Percentiles rank a stretch among this genome's conserved stretches.
These are phyloP conservation scores for Mrakia blollopis DNA, from an alignment of 768 basidiomycete genomes.

Conservation along the genomic window DNA sequence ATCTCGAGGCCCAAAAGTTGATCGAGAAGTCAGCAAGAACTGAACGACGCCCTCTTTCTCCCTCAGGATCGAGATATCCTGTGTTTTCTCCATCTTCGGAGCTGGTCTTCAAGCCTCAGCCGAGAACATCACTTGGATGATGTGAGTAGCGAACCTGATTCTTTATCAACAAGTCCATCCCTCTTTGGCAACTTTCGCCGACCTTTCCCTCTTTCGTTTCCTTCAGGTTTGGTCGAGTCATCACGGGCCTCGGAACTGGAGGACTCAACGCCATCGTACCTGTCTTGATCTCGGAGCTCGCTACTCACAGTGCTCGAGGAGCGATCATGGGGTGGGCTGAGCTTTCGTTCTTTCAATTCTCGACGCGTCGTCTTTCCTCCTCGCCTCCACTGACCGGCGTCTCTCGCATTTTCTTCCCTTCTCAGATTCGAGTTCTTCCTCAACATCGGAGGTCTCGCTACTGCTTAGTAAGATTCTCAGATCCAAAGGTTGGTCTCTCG, in stretches of 20 bases:
- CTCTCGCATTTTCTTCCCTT: not conserved
- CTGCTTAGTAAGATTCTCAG: not conserved
- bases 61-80: slow-evolving; percentile 27
- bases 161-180: no score
- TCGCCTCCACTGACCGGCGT: not conserved
- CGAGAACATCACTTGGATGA: slow-evolving; percentile 34
- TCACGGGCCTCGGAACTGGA: slow-evolving; percentile 36
- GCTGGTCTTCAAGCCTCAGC: slow-evolving; percentile 36
- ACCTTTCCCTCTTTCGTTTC: no score
- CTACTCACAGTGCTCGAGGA: slow-evolving; percentile 36
- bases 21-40: no score
- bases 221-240: slow-evolving; percentile 31
- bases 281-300: slow-evolving; percentile 37
- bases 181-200: no score
- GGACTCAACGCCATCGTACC: slow-evolving; percentile 40
- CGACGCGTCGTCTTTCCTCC: not conserved
- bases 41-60: no score
- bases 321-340: slow-evolving; percentile 36
- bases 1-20: not conserved
- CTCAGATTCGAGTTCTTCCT: slow-evolving; percentile 2
- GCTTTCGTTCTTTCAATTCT: not conserved
- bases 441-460: slow-evolving; percentile 21
- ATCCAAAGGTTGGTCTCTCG: no score
- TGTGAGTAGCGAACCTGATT: not conserved
- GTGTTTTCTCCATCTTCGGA: slow-evolving; percentile 34